Conservation (phyloP, 208 protist species). For the Trichomonas gallinae region DNA sequence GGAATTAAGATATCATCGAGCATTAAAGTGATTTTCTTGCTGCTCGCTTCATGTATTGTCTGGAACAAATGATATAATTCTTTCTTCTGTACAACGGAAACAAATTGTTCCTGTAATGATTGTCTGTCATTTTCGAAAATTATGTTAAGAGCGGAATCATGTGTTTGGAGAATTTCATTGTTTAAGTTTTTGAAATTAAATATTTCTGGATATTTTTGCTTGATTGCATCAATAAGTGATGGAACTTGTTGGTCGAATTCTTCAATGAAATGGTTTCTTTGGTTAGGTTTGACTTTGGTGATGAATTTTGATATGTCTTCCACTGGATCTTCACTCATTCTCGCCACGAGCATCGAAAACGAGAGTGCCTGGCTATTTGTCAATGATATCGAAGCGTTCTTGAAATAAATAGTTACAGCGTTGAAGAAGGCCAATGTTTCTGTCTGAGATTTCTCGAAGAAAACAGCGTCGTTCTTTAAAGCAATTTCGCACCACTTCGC, state of each 20-base stretch:
- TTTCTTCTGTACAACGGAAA: background rate
- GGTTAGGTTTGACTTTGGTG: background rate
- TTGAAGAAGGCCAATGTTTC: background rate
- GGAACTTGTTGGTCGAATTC: background rate
- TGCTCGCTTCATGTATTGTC: background rate
- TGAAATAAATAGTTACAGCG: background rate
- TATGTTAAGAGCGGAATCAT: background rate
- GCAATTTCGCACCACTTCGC: background rate
- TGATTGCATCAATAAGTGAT: background rate
- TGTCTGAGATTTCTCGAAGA: background rate
- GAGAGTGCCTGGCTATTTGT: background rate
- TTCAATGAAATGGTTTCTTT: background rate
- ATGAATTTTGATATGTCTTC: background rate
- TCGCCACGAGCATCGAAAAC: background rate
- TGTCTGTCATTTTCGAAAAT: background rate
- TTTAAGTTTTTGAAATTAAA: background rate
- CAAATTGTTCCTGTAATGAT: background rate
- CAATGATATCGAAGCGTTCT: background rate
- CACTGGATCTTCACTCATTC: background rate
- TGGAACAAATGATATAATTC: background rate
- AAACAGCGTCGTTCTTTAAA: background rate
- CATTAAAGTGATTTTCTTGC: background rate
- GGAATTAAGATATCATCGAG: background rate
- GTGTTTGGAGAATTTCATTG: background rate
- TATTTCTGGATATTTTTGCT: background rate